A percentile compares a stretch with the other conserved stretches of the same genome.
These are phyloP conservation scores for Pestalotiopsis sp. DNA, from an alignment of 2,329 filamentous ascomycete species.

Conservation along the genomic window DNA sequence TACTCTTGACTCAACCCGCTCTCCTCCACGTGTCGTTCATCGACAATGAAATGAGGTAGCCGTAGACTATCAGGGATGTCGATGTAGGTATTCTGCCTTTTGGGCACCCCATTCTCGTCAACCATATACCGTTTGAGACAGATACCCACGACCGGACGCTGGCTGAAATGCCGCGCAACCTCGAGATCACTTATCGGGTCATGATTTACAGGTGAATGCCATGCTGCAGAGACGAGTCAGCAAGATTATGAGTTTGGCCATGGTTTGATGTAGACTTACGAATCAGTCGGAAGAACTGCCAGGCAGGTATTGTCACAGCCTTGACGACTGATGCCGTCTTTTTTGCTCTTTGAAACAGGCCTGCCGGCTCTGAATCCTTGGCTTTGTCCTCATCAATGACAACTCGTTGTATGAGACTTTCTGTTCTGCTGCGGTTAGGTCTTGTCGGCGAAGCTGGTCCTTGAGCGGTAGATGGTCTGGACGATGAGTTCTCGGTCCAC, in stretches of 20 bases:
- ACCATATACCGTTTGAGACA: slow-evolving; percentile 90
- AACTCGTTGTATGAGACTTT: slow-evolving; percentile 64
- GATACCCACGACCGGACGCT: slow-evolving; percentile 85
- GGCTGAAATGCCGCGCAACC: slow-evolving; percentile 84
- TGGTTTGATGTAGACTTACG: slow-evolving; percentile 58
- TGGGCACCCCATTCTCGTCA: slow-evolving; percentile 66
- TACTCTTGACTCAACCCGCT: slow-evolving; percentile 83
- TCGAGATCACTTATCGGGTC: slow-evolving; percentile 70
- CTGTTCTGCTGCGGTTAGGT: slow-evolving; percentile 39
- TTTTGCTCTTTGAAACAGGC: slow-evolving; percentile 44
- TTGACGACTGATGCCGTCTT: slow-evolving; percentile 60
- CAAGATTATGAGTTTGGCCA: slow-evolving; percentile 7
- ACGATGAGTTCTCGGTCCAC: slow-evolving; percentile 30
- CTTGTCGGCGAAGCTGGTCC: slow-evolving; percentile 22
- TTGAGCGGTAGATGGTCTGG: slow-evolving; percentile 15
- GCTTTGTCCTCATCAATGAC: slow-evolving; percentile 53
- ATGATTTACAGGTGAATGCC: slow-evolving; percentile 69
- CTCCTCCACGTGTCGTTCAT: slow-evolving; percentile 66
- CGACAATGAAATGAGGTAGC: slow-evolving; percentile 86
- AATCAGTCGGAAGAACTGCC: slow-evolving; percentile 95
- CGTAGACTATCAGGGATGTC: slow-evolving; percentile 85
- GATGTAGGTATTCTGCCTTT: slow-evolving; percentile 77
- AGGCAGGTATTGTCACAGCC: slow-evolving; percentile 92
- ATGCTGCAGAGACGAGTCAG: slow-evolving; percentile 59
- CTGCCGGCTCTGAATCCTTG: slow-evolving; percentile 41